Conservation (phyloP, 345 rosid genomes). For the Acer saccharum region DNA sequence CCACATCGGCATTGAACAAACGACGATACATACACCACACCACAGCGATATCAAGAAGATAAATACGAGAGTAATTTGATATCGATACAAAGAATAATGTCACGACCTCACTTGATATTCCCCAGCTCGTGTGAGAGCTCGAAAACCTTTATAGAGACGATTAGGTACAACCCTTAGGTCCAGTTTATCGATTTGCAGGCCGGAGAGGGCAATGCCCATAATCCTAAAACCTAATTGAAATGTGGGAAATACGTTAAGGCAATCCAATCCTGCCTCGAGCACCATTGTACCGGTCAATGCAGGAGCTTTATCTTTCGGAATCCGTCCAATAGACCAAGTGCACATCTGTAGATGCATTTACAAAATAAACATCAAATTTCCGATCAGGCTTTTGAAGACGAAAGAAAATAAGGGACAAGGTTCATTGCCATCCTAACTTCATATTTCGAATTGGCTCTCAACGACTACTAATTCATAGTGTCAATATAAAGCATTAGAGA, state of each 20-base stretch:
- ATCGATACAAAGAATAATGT: slow-evolving; percentile 16
- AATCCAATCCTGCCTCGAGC: slow-evolving; percentile 63
- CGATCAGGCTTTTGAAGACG: not conserved
- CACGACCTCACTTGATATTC: slow-evolving; percentile 82
- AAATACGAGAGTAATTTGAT: not conserved
- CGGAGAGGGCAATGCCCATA: slow-evolving; percentile 91
- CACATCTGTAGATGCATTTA: slow-evolving; percentile 55
- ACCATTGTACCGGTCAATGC: slow-evolving; percentile 66
- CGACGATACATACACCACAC: not conserved
- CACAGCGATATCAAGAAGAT: not conserved
- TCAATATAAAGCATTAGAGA: not conserved
- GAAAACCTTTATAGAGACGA: slow-evolving; percentile 88
- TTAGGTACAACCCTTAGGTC: slow-evolving; percentile 64
- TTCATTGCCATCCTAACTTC: not conserved
- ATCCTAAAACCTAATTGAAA: slow-evolving; percentile 76
- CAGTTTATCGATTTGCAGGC: slow-evolving; percentile 75
- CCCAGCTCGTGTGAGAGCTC: slow-evolving; percentile 82
- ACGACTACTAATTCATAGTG: not conserved
- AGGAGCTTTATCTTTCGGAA: slow-evolving; percentile 85
- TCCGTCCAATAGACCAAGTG: slow-evolving; percentile 83
- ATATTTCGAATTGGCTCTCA: not conserved
- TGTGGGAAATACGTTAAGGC: slow-evolving; percentile 79
- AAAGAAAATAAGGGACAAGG: not conserved
- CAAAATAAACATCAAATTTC: slow-evolving; percentile 10
- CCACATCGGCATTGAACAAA: not conserved